Evolutionary conservation across 2,329 filamentous ascomycete genomes (phyloP), one percentile per base, ranked within the genome.

Genomic region (Sclerotinia borealis): DNA sequence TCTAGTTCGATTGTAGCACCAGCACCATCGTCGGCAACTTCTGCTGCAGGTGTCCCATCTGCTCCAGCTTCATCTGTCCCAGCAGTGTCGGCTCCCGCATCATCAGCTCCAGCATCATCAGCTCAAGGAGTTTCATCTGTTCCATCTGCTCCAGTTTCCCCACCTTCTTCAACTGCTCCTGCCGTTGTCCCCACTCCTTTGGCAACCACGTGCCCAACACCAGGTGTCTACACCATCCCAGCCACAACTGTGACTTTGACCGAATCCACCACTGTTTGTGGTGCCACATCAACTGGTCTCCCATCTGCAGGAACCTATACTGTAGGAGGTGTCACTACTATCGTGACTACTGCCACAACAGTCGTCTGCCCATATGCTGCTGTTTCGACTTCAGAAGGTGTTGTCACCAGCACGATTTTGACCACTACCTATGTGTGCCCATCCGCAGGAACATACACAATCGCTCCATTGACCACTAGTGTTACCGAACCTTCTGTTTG

Each of bases 391-490:
- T 78, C 75, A 63, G 78, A 76, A 67, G 82, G 83, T 68, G 83
- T 84, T 58, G 83, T 84, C 64, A 90, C 85, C 78, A 89, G 82
- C 78, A 80, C 87, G 71, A 84, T 91, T 72, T 79, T 83, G 77
- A 84, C 80, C 71, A 92, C 89, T 72, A 87, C 85, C 72, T 91
- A 87, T 73, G 83, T 88, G 73, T 92, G 89, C 86, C 88, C 88
- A 66, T 80, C 80, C 56, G 80, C 88, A 72, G 89, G 89, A 75
- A 91, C 87, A 63, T 92, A 91, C 82, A 91, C 87, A 74, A 86
- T 92, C 70, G 86, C 81, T 68, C 85, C 89, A 63, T 81, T 81
- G 74, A 89, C 86, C 74, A 89, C 85, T 69, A 80, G 79, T 39
- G 80, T 85, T 68, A 77, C 80, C 63, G 77, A 79, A 70, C 80